Percentiles rank a stretch among this genome's conserved stretches.
These are phyloP conservation scores for Hydnomerulius pinastri DNA, from an alignment of 768 basidiomycete species.

Conservation along the genomic window DNA sequence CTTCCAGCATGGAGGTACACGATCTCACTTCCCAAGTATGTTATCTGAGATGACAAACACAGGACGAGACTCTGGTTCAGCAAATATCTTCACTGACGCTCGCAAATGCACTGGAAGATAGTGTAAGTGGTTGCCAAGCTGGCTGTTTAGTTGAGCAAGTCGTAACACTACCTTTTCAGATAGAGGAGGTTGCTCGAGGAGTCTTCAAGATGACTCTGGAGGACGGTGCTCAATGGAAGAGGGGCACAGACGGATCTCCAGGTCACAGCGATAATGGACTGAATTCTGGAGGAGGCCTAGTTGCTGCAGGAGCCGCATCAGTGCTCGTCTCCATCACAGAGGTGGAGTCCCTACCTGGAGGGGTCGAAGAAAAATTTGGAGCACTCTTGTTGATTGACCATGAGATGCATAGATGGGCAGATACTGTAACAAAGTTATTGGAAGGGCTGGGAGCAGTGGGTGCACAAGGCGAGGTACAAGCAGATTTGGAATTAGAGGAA, in stretches of 20 bases:
- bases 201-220: background rate
- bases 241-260: background rate
- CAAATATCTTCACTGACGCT: background rate
- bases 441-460: background rate
- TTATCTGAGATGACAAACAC: background rate
- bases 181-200: background rate
- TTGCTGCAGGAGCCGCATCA: background rate
- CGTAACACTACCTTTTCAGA: background rate
- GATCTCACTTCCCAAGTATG: background rate
- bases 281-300: background rate
- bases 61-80: background rate
- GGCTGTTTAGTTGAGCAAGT: background rate
- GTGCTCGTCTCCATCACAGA: background rate
- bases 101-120: background rate
- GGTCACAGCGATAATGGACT: background rate
- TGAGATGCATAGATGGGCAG: background rate
- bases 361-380: background rate
- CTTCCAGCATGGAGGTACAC: background rate
- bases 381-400: background rate
- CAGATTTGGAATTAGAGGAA: background rate
- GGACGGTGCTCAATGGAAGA: background rate
- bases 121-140: background rate
- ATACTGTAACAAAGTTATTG: background rate
- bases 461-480: background rate
- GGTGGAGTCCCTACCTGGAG: background rate